A percentile compares a stretch with the other conserved stretches of the same genome.
phyloP scores from a whole-genome alignment of 768 basidiomycete genomes.

The Amanita molliuscula region DNA sequence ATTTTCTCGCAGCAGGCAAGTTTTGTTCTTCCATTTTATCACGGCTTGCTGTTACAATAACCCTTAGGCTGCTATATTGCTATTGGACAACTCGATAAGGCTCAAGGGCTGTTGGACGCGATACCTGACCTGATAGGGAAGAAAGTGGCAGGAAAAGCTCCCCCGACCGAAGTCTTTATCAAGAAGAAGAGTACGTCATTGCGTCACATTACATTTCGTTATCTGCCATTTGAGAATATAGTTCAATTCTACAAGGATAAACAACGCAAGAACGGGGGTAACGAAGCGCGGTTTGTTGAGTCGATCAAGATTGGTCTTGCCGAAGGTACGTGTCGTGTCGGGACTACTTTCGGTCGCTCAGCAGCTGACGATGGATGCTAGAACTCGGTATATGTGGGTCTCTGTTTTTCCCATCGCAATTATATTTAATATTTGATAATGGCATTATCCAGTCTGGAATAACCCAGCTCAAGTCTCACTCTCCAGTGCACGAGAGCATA shows the following conservation, averaged over 20 bases:
- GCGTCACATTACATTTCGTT: background rate
- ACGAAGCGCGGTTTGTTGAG: conserved; percentile 38
- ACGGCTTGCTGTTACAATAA: background rate
- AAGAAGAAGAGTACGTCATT: conserved; percentile 55
- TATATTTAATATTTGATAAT: too few species aligned
- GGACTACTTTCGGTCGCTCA: background rate
- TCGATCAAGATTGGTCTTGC: conserved; percentile 58
- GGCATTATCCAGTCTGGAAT: conserved; percentile 56
- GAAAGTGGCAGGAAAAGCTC: conserved; percentile 54
- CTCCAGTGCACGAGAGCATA: conserved; percentile 45
- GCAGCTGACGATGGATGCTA: conserved; percentile 13
- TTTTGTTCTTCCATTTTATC: conserved; percentile 1
- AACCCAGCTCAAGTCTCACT: conserved; percentile 52
- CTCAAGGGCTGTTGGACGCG: conserved; percentile 49
- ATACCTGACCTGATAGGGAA: conserved; percentile 52
- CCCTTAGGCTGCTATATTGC: conserved; percentile 51
- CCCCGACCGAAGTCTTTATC: conserved; percentile 71
- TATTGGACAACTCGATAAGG: conserved; percentile 41
- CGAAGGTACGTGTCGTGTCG: conserved; percentile 40
- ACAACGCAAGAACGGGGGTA: conserved; percentile 42
- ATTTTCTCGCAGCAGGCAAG: conserved; percentile 60
- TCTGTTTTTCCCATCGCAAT: background rate
- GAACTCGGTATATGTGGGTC: conserved; percentile 64
- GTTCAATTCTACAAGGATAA: conserved; percentile 72
- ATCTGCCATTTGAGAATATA: conserved; percentile 15